These are phyloP conservation scores for Pseudogymnoascus sp. DNA, from an alignment of 2,329 filamentous ascomycete genomes.

Conservation along the genomic window DNA sequence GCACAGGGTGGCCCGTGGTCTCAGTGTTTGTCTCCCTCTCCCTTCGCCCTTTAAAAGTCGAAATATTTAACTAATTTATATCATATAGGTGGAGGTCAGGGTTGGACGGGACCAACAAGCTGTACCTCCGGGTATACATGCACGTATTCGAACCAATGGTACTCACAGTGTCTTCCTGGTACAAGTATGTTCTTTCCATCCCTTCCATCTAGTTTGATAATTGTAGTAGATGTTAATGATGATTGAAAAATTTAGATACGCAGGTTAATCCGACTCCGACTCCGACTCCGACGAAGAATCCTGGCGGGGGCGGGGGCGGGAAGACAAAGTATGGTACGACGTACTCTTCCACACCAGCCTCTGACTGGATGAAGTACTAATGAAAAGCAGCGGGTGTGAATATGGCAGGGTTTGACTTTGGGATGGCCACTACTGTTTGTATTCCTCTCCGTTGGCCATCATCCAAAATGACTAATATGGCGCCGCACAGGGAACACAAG, in stretches of 20 bases:
- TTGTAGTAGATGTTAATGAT: neutral
- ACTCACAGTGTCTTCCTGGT: constrained; percentile 25
- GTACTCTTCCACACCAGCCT: neutral
- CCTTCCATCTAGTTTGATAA: neutral
- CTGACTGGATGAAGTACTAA: neutral
- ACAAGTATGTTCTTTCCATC: constrained; percentile 12
- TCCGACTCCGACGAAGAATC: neutral
- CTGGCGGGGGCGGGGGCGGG: neutral
- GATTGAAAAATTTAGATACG: neutral
- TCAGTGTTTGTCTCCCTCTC: neutral
- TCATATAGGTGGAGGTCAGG: constrained; percentile 20
- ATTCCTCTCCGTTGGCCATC: constrained; percentile 13
- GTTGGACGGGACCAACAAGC: constrained; percentile 24
- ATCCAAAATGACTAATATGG: neutral
- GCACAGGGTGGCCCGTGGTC: neutral
- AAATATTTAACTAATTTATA: neutral
- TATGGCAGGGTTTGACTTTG: constrained; percentile 41
- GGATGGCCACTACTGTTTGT: constrained; percentile 30
- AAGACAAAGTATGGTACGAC: neutral
- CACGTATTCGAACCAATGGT: constrained; percentile 22
- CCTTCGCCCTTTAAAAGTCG: neutral
- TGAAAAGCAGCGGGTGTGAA: constrained; percentile 27
- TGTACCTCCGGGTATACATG: constrained; percentile 27
- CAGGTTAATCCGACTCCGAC: no score
- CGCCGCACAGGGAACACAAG: neutral